Percentiles rank a stretch among this genome's conserved stretches.
Evolutionary conservation across 2,329 filamentous ascomycete species (phyloP).

Genomic region (Colletotrichum sp.): DNA sequence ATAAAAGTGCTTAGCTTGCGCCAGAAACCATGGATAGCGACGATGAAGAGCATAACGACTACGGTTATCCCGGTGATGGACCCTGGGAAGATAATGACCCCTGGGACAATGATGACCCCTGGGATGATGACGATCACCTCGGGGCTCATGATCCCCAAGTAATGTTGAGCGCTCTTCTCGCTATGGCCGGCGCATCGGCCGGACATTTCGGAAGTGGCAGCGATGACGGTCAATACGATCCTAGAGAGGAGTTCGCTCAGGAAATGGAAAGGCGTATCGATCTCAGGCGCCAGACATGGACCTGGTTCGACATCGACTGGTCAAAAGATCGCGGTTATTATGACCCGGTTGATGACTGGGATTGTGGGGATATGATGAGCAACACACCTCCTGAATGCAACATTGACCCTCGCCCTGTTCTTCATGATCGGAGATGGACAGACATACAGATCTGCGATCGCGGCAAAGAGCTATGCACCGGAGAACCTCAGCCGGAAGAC

Average conservation of each 20-base stretch:
- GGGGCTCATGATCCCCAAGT: too few relatives aligned
- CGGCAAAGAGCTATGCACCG: background rate
- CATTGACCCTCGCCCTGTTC: background rate
- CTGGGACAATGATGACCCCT: too few relatives aligned
- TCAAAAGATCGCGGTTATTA: rapidly evolving
- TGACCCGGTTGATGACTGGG: rapidly evolving
- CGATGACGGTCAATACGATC: too few relatives aligned
- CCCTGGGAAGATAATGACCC: too few relatives aligned
- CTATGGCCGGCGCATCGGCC: too few relatives aligned
- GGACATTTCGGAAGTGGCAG: too few relatives aligned
- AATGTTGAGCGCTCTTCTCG: too few relatives aligned
- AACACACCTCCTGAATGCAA: background rate
- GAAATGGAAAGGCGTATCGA: rapidly evolving
- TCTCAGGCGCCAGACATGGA: rapidly evolving
- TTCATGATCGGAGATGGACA: background rate
- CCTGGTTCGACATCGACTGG: background rate
- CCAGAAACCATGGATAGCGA: too few relatives aligned
- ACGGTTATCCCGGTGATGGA: too few relatives aligned
- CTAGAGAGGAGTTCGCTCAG: background rate
- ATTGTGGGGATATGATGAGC: rapidly evolving
- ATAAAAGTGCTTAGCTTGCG: too few relatives aligned
- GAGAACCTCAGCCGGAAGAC: rapidly evolving
- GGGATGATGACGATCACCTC: too few relatives aligned
- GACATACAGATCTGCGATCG: rapidly evolving
- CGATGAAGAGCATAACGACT: too few relatives aligned